phyloP scores from a whole-genome alignment of 2,329 filamentous ascomycete genomes.

The Trichophyton equinum region DNA sequence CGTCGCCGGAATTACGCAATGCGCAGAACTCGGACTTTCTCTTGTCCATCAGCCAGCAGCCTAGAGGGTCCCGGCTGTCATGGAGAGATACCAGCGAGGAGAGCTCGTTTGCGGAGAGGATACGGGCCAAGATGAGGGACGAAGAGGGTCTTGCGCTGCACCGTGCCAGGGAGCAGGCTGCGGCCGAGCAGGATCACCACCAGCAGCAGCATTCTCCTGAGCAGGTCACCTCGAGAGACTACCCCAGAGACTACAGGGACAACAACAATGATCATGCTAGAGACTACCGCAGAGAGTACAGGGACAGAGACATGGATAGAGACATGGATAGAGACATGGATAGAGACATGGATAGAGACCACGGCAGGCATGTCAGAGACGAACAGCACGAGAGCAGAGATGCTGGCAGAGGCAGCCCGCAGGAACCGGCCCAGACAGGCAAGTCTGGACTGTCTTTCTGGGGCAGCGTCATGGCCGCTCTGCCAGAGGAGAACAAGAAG shows the following conservation, averaged over 20 bases:
- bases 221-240: not conserved
- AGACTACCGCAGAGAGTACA: not conserved
- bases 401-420: not conserved
- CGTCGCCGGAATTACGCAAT: constrained; percentile 21
- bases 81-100: constrained; percentile 28
- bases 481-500: constrained; percentile 9
- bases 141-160: constrained; percentile 42
- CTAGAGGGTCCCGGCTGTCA: constrained; percentile 27
- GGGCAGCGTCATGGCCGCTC: constrained; percentile 10
- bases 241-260: constrained; percentile 5
- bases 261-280: not conserved
- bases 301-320: not conserved
- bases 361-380: not conserved
- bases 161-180: not conserved
- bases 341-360: not conserved
- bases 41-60: constrained; percentile 19
- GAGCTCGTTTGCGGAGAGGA: constrained; percentile 34
- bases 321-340: not conserved
- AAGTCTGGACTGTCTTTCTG: constrained; percentile 10
- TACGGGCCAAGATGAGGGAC: constrained; percentile 41
- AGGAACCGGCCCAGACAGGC: not conserved
- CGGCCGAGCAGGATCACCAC: not conserved
- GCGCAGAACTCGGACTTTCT: constrained; percentile 26
- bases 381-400: not conserved
- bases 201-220: not conserved